These are phyloP conservation scores for Cladosporium sp. DNA, from an alignment of 2,329 filamentous ascomycete genomes.

Conservation along the genomic window DNA sequence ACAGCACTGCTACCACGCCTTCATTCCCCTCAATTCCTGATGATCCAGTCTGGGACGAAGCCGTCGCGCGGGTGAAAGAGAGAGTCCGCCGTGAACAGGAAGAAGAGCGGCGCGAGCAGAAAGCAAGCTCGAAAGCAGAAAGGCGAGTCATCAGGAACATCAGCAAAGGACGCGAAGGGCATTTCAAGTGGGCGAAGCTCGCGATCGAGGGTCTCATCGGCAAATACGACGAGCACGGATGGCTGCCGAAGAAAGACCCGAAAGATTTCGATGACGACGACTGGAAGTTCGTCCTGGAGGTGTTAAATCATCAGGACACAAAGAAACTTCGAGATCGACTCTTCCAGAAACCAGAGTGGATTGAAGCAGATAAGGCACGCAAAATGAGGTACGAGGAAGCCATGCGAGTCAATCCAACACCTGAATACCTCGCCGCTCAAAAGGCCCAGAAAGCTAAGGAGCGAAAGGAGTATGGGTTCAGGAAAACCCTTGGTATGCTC, in stretches of 20 bases:
- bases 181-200: conserved; percentile 18
- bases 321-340: conserved; percentile 2
- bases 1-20: background rate
- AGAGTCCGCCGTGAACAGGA: conserved; percentile 6
- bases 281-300: conserved; percentile 11
- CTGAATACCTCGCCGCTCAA: background rate
- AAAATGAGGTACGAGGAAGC: background rate
- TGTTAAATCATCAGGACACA: conserved; percentile 4
- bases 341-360: conserved; percentile 10
- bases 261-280: conserved; percentile 16
- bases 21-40: conserved; percentile 9
- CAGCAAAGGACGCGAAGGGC: conserved; percentile 13
- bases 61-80: conserved; percentile 10
- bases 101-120: conserved; percentile 14
- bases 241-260: conserved; percentile 18
- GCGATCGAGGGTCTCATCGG: conserved; percentile 13
- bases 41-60: conserved; percentile 2
- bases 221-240: conserved; percentile 17
- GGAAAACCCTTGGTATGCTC: conserved; percentile 10
- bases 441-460: background rate
- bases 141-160: background rate
- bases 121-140: conserved; percentile 15
- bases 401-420: conserved; percentile 9
- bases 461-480: conserved; percentile 10
- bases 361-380: conserved; percentile 5